Base-by-base conservation (phyloP, 257 asterid genomes). In the Ehretia macrophylla region DNA sequence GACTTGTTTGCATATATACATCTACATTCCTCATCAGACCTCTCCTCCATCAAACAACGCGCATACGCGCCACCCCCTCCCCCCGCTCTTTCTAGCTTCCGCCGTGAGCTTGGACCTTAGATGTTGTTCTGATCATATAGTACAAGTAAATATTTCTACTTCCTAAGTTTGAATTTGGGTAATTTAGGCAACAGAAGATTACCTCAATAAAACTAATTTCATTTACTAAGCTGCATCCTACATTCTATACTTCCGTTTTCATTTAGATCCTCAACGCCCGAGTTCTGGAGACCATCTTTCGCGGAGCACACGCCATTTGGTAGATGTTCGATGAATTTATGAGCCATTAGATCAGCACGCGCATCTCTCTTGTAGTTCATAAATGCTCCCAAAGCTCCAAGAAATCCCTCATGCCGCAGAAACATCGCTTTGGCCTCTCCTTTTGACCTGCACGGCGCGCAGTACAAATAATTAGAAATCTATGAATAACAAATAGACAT, bases 401-500 rank as follows among this genome's bases (percentile, higher is more conserved):
- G 85, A 63, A 86, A 89, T 48, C 97, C 97, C 76, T 89, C 95
- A 19, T 86, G 95, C 13, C 78, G 80, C 75, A 89, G 69, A 71
- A 89, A 89, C 79, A 89, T 67, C 58, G 97, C 97, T 69, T 89
- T 84, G 11, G 97, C 91, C 64, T 84, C 97, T 9, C 95, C 95
- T 69, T 82, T 86, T 21, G 95, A 89, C 97, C 97, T 86, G 85
- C 62, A 76, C 32, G 19, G 17, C n/a, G 42, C 14, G 49, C 42
- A 32, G 59, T 44, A 27, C n/a, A 17, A 44, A 32, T 47, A 27
- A 11, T 8, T 13, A 46, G 9, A 11, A 48, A 56, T 35, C 51
- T 27, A 56, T 27, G 51, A 11, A 17, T 38, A 18, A 51, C 65
- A 21, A 8, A 42, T 56, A 20, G 35, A 54, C 11, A 48, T 10